A percentile compares a stretch with the other conserved stretches of the same genome.
Conservation (phyloP, 1,139 yeast species). For the Torulaspora globosa region DNA sequence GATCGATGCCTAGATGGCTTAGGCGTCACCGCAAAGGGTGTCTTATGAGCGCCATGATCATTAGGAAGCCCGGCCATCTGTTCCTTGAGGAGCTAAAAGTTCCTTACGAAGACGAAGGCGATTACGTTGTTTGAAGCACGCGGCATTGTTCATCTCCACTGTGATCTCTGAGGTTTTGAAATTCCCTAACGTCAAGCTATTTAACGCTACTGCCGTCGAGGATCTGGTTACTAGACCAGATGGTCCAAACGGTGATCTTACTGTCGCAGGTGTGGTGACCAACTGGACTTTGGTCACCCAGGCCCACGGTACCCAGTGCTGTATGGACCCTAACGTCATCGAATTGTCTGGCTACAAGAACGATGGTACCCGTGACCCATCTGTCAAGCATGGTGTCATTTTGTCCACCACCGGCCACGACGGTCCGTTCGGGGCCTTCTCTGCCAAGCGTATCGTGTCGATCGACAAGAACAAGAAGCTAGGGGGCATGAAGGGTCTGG, state of each 20-base stretch:
- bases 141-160: conserved; percentile 73
- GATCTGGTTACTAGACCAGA: conserved; percentile 71
- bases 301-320: conserved; percentile 73
- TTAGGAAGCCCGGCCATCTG: conserved; percentile 71
- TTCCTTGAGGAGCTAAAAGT: conserved; percentile 63
- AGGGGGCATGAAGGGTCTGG: conserved; percentile 75
- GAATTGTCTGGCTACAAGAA: conserved; percentile 35
- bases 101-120: conserved; percentile 75
- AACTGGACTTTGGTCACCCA: conserved; percentile 77
- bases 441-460: conserved; percentile 52
- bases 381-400: conserved; percentile 56
- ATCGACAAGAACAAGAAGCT: conserved; percentile 46
- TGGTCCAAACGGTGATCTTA: conserved; percentile 49
- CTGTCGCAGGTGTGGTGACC: conserved; percentile 77
- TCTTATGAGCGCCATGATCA: conserved; percentile 76
- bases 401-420: conserved; percentile 77
- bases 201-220: conserved; percentile 79
- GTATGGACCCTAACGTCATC: conserved; percentile 84
- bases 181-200: conserved; percentile 71
- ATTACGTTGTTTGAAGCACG: conserved; percentile 79
- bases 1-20: no score
- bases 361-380: conserved; percentile 34
- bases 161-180: conserved; percentile 63
- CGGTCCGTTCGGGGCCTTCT: conserved; percentile 83
- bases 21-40: no score